Evolutionary conservation across 140 eudicot species (phyloP).

Genomic region (Anethum foeniculum): DNA sequence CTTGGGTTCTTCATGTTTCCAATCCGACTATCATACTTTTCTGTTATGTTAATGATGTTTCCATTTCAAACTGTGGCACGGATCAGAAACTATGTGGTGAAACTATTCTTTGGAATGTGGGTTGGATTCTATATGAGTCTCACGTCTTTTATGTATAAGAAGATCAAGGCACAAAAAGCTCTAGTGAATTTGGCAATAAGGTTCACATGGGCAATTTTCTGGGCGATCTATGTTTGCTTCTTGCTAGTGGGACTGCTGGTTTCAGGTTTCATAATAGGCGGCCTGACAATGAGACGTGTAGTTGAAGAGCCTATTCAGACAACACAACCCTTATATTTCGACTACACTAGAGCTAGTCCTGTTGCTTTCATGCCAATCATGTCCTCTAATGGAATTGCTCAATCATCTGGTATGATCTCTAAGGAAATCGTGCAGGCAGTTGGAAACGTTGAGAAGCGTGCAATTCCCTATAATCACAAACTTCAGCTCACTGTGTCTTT

Average conservation of each 20-base stretch:
- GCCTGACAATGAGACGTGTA: slow-evolving; percentile 22
- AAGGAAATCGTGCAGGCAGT: slow-evolving; percentile 3
- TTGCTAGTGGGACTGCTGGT: slow-evolving; percentile 32
- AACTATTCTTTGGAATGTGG: slow-evolving; percentile 6
- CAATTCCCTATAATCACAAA: slow-evolving; percentile 29
- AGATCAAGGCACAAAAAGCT: slow-evolving; percentile 16
- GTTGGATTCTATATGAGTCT: not conserved
- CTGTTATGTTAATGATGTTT: slow-evolving; percentile 15
- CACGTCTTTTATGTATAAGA: slow-evolving; percentile 18
- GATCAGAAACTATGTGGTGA: slow-evolving; percentile 12
- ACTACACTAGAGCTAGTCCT: slow-evolving; percentile 44
- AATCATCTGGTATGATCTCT: slow-evolving; percentile 1
- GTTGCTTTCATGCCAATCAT: slow-evolving; percentile 32
- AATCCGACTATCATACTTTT: slow-evolving; percentile 15
- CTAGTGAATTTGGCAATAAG: slow-evolving; percentile 21
- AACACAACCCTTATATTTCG: slow-evolving; percentile 28
- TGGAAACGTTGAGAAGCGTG: not conserved
- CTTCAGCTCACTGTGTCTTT: slow-evolving; percentile 33
- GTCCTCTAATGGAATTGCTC: slow-evolving; percentile 12
- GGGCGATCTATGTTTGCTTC: slow-evolving; percentile 25
- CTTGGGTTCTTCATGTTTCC: slow-evolving; percentile 27
- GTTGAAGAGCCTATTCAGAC: slow-evolving; percentile 28
- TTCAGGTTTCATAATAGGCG: slow-evolving; percentile 27
- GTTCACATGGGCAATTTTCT: slow-evolving; percentile 29
- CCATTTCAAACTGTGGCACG: slow-evolving; percentile 24